Evolutionary conservation across 257 asterid species (phyloP).

Genomic region (Petunia axillaris): DNA sequence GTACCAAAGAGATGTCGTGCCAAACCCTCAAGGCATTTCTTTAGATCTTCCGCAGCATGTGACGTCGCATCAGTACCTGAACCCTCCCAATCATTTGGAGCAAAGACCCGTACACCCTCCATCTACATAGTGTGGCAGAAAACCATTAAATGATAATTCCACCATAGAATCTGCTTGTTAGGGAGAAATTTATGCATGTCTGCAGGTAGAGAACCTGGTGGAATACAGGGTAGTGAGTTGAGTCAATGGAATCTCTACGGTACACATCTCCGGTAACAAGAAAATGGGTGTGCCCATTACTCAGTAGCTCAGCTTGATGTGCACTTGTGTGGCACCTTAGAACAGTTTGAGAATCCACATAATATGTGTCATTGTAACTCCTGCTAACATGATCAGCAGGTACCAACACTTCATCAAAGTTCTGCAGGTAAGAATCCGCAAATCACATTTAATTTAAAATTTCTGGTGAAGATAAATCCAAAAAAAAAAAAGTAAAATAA

Average conservation of each 20-base stretch:
- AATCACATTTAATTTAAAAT: not conserved
- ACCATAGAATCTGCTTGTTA: not conserved
- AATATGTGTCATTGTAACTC: slow-evolving; percentile 91
- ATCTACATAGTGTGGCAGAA: slow-evolving; percentile 51
- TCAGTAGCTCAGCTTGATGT: slow-evolving; percentile 88
- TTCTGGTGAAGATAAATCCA: not conserved
- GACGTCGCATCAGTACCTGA: slow-evolving; percentile 65
- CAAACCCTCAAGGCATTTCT: slow-evolving; percentile 94
- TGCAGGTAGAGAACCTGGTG: slow-evolving; percentile 64
- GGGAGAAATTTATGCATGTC: not conserved
- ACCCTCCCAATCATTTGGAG: slow-evolving; percentile 77
- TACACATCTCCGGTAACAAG: slow-evolving; percentile 96
- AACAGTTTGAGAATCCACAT: slow-evolving; percentile 88
- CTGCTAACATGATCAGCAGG: slow-evolving; percentile 89
- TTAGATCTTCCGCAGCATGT: slow-evolving; percentile 90
- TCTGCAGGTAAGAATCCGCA: slow-evolving; percentile 52
- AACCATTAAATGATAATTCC: not conserved
- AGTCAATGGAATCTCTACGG: slow-evolving; percentile 92
- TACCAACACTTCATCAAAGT: slow-evolving; percentile 95
- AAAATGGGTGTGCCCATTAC: slow-evolving; percentile 71
- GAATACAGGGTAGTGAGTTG: slow-evolving; percentile 98
- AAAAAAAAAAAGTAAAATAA: not conserved
- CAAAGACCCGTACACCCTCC: slow-evolving; percentile 96
- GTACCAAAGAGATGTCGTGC: slow-evolving; percentile 80
- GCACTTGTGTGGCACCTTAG: slow-evolving; percentile 98